Percentiles rank a stretch among this genome's conserved stretches.
Conservation (phyloP, 1,284 basidiomycete species). For the Pascua sp. region DNA sequence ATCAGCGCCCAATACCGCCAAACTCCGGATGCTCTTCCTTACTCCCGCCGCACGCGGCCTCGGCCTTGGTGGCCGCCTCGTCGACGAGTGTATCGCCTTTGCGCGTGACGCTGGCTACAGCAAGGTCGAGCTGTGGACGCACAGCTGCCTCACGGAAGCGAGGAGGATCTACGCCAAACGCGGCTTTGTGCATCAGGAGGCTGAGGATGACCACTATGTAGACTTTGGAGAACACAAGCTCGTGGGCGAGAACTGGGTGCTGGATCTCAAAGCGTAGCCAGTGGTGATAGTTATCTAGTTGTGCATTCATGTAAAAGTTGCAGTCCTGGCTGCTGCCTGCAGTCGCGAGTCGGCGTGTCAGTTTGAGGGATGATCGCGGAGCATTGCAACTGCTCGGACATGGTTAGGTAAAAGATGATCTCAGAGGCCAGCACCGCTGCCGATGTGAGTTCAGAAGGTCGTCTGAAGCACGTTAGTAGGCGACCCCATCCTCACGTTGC, state of each 20-base stretch:
- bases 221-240: conserved; percentile 1
- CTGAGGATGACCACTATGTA: not conserved
- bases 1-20: not conserved
- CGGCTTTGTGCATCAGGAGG: conserved; percentile 5
- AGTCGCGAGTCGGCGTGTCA: too few relatives aligned
- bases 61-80: conserved; percentile 9
- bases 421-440: too few relatives aligned
- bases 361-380: too few relatives aligned
- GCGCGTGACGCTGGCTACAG: conserved; percentile 9
- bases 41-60: conserved; percentile 5
- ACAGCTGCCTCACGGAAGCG: conserved; percentile 8
- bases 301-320: not conserved
- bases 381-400: too few relatives aligned
- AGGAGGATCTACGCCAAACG: conserved; percentile 11
- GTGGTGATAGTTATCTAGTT: too few relatives aligned
- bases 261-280: not conserved
- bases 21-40: conserved; percentile 12
- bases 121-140: conserved; percentile 16
- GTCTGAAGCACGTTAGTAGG: too few relatives aligned
- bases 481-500: too few relatives aligned
- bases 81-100: conserved; percentile 9
- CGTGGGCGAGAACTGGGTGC: conserved; percentile 11
- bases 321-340: too few relatives aligned
- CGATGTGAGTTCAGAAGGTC: too few relatives aligned
- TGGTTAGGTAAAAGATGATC: too few relatives aligned